phyloP scores from a whole-genome alignment of 345 rosid genomes.

The Dimocarpus longan region DNA sequence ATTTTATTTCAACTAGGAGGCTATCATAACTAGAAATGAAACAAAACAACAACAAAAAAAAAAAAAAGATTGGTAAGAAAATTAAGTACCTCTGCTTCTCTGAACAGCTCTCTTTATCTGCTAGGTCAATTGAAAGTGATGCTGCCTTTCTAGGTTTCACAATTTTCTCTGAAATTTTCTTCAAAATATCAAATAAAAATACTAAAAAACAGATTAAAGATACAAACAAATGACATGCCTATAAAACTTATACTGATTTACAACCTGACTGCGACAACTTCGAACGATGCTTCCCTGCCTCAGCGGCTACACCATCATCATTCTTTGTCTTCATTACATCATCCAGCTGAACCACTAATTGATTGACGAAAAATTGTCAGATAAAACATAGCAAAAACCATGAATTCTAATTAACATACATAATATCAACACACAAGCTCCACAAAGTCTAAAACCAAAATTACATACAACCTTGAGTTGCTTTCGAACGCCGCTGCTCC shows the following conservation, averaged over 20 bases:
- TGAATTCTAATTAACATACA: background rate
- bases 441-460: conserved; percentile 17
- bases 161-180: conserved; percentile 42
- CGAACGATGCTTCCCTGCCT: conserved; percentile 36
- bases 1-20: background rate
- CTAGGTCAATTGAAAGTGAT: conserved; percentile 45
- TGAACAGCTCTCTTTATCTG: conserved; percentile 74
- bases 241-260: conserved; percentile 3
- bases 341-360: conserved; percentile 34
- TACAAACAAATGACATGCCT: conserved; percentile 13
- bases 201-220: conserved; percentile 7
- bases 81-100: conserved; percentile 78
- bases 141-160: conserved; percentile 49
- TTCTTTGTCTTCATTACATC: conserved; percentile 33
- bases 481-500: conserved; percentile 69
- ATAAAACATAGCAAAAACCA: background rate
- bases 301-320: conserved; percentile 32
- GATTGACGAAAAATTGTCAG: background rate
- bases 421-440: background rate
- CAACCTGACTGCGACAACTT: conserved; percentile 39
- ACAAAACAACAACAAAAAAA: conserved; percentile 1
- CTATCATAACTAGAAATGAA: background rate
- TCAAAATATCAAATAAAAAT: conserved; percentile 32
- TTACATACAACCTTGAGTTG: conserved; percentile 47
- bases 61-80: background rate